These are phyloP conservation scores for Albifimbria verrucaria DNA, from an alignment of 2,329 filamentous ascomycete genomes.

Conservation along the genomic window DNA sequence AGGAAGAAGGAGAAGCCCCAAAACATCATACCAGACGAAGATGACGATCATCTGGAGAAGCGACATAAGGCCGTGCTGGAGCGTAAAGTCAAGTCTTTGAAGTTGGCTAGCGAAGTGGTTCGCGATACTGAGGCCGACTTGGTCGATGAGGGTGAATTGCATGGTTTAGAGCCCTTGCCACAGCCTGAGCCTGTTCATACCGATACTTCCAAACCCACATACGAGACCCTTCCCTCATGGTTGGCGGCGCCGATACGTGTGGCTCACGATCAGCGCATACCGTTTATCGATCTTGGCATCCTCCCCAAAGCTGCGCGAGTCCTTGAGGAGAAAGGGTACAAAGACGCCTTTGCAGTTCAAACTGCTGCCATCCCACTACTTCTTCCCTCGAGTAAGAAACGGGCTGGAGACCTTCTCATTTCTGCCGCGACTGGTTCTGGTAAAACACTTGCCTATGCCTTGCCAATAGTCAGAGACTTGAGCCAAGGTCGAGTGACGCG, in stretches of 20 bases:
- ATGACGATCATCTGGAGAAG: conserved; percentile 24
- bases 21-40: conserved; percentile 17
- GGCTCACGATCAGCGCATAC: conserved; percentile 52
- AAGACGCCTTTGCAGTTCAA: conserved; percentile 41
- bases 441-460: conserved; percentile 87
- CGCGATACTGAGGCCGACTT: conserved; percentile 27
- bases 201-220: conserved; percentile 58
- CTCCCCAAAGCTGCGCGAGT: conserved; percentile 55
- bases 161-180: conserved; percentile 77
- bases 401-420: conserved; percentile 77
- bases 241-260: conserved; percentile 72
- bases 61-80: conserved; percentile 51
- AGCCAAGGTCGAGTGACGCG: conserved; percentile 61
- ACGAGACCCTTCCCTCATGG: conserved; percentile 79
- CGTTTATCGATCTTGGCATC: conserved; percentile 65
- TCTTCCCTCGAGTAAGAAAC: conserved; percentile 58
- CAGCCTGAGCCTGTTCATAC: conserved; percentile 66
- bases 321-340: conserved; percentile 57
- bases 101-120: conserved; percentile 40
- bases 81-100: conserved; percentile 54
- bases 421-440: conserved; percentile 94
- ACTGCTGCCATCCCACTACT: conserved; percentile 69
- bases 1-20: conserved; percentile 30
- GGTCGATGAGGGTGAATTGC: conserved; percentile 41
- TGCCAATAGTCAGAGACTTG: conserved; percentile 79